Evolutionary conservation across 202 grass and related monocot species (phyloP), one percentile per base, ranked within the genome.

Genomic region (Schoenoplectus tabernaemontani): DNA sequence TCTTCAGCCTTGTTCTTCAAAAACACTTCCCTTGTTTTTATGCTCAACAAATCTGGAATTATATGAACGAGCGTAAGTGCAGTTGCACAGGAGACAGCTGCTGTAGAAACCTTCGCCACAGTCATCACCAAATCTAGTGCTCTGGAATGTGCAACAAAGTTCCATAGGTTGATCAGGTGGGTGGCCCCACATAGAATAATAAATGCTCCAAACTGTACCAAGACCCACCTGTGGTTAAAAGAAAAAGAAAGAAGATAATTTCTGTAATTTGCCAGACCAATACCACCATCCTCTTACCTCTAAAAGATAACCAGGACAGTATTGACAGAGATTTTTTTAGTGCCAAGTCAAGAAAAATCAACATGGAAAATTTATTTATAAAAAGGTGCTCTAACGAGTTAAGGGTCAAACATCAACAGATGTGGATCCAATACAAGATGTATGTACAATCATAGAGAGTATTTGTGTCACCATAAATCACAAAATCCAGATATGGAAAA

Each of bases 181-280:
- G 93, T 96, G 72, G 87, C 87, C n/a, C 93, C 93, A 57, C 93
- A 96, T 37, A 96, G 93, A 39, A 96, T 79, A 37, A 96, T 96
- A 71, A 96, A 96, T 9, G 90, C 90, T 4, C 93, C 90, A 77
- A 96, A 96, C 82, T 96, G 93, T 84, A 92, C 88, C 51, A 96
- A 79, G 33, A 96, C 93, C 93, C 93, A 96, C 69, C 86, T 88
- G 69, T 13, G 32, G 33, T 64, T 7, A 64, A 64, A 4, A 26
- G 4, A 74, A 47, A 76, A 76, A 28, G 9, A 54, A 54, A 57
- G 48, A 38, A 76, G 46, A 76, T 76, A 37, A 76, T 26, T 57
- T 76, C 0, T 57, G 51, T 23, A 48, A 48, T 50, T 74, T 50
- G n/a, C n/a, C 39, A 37, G 1, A 17, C 12, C 32, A 38, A 64